Percentiles rank a stretch among this genome's conserved stretches.
phyloP scores from a whole-genome alignment of 78 protist genomes.

The Dictyostelium citrinum region DNA sequence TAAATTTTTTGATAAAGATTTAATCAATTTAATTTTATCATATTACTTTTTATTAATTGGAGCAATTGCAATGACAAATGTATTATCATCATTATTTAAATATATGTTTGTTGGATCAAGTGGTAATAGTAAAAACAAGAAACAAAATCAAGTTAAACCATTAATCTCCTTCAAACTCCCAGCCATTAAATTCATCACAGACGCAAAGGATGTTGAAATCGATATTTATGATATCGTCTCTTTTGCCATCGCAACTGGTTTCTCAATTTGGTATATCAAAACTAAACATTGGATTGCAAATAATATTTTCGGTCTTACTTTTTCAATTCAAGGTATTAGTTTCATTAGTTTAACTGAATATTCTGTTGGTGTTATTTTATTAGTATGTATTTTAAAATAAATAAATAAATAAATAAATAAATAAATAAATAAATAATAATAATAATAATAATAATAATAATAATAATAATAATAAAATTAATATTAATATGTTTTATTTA shows the following conservation, averaged over 20 bases:
- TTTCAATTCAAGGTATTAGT: conserved; percentile 80
- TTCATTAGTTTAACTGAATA: conserved; percentile 40
- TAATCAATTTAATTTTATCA: conserved; percentile 65
- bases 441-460: neutral
- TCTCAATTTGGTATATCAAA: conserved; percentile 36
- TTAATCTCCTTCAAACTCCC: conserved; percentile 34
- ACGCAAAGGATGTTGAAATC: neutral
- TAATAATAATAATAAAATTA: too few species aligned
- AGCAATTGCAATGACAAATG: conserved; percentile 47
- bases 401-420: too few species aligned
- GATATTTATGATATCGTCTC: conserved; percentile 39
- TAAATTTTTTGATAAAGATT: conserved; percentile 80
- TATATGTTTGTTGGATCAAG: neutral
- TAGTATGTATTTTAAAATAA: conserved; percentile 46
- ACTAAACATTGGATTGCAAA: conserved; percentile 92
- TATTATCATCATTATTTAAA: neutral
- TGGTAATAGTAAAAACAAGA: neutral
- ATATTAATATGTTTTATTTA: neutral
- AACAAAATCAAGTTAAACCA: neutral
- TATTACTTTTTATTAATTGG: conserved; percentile 78
- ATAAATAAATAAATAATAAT: neutral
- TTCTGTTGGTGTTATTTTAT: conserved; percentile 73
- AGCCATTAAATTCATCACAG: neutral
- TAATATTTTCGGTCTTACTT: conserved; percentile 88
- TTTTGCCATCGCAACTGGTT: neutral